These are phyloP conservation scores for Claviceps paspali DNA, from an alignment of 2,329 filamentous ascomycete species.

Conservation along the genomic window DNA sequence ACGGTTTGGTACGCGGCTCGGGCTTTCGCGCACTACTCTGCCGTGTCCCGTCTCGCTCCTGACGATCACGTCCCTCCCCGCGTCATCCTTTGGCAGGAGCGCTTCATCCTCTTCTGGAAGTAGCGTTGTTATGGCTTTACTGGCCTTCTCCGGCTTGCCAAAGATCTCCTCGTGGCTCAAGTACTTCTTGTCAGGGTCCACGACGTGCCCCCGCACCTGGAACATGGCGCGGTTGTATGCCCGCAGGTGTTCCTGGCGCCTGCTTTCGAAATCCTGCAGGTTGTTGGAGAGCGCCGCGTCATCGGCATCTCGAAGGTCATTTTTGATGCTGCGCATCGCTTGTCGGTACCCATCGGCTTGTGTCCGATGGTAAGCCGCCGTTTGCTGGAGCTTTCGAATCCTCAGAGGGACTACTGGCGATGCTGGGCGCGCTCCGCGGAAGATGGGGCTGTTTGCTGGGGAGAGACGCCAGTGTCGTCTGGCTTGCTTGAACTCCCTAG, in stretches of 20 bases:
- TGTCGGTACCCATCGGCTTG: conserved; percentile 15
- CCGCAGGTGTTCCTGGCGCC: conserved; percentile 12
- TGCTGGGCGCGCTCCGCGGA: conserved; percentile 9
- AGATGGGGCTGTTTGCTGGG: conserved; percentile 13
- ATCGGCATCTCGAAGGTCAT: conserved; percentile 8
- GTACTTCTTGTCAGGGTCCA: conserved; percentile 15
- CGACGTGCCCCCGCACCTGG: conserved; percentile 13
- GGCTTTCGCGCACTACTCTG: neutral
- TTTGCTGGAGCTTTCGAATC: conserved; percentile 13
- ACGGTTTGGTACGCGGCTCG: neutral
- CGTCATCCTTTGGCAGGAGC: neutral
- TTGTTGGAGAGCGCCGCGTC: neutral
- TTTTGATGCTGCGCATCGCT: conserved; percentile 11
- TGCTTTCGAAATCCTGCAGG: conserved; percentile 11
- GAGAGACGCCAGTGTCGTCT: conserved; percentile 17
- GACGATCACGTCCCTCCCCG: neutral
- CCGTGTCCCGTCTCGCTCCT: neutral
- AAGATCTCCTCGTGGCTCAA: conserved; percentile 15
- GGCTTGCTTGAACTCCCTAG: conserved; percentile 20
- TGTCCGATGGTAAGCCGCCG: conserved; percentile 15
- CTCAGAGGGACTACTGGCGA: conserved; percentile 10
- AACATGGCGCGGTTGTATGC: conserved; percentile 14
- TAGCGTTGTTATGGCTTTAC: no score
- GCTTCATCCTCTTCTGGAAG: conserved; percentile 2
- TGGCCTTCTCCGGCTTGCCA: conserved; percentile 11